Conservation (phyloP, 164 flowering plant genomes). For the Hamamelis virginiana region DNA sequence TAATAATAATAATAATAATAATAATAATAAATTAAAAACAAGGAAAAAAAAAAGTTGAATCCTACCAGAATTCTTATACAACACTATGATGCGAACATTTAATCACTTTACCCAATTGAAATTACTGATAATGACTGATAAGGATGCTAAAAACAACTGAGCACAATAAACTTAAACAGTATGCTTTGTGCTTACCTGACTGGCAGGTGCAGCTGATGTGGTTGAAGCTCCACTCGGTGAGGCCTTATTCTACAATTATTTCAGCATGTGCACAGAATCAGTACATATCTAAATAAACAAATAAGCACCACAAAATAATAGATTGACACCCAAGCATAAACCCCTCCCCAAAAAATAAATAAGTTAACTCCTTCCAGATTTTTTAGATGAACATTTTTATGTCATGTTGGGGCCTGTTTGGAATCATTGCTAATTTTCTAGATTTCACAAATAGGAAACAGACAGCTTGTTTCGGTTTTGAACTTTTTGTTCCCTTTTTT, state of each 20-base stretch:
- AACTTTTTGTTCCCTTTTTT: too few species aligned
- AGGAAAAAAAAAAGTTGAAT: too few species aligned
- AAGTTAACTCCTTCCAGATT: too few species aligned
- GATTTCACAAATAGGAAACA: too few species aligned
- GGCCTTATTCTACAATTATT: slow-evolving; percentile 40
- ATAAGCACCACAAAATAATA: too few species aligned
- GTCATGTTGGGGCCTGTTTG: too few species aligned
- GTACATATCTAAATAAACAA: background rate
- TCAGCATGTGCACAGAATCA: background rate
- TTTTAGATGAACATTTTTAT: too few species aligned
- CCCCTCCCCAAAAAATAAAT: too few species aligned
- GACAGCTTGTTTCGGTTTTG: too few species aligned
- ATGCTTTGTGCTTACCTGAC: slow-evolving; percentile 30
- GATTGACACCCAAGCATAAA: too few species aligned
- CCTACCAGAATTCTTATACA: too few species aligned
- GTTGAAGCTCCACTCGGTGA: slow-evolving; percentile 49
- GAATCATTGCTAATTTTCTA: too few species aligned
- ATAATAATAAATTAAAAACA: background rate
- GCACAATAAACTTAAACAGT: background rate
- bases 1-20: background rate
- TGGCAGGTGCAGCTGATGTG: slow-evolving; percentile 41
- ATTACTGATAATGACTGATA: background rate
- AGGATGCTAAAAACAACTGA: background rate
- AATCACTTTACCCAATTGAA: background rate
- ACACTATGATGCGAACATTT: background rate